Conservation (phyloP, 1,139 yeast genomes). For the Meyerozyma carpophila region DNA sequence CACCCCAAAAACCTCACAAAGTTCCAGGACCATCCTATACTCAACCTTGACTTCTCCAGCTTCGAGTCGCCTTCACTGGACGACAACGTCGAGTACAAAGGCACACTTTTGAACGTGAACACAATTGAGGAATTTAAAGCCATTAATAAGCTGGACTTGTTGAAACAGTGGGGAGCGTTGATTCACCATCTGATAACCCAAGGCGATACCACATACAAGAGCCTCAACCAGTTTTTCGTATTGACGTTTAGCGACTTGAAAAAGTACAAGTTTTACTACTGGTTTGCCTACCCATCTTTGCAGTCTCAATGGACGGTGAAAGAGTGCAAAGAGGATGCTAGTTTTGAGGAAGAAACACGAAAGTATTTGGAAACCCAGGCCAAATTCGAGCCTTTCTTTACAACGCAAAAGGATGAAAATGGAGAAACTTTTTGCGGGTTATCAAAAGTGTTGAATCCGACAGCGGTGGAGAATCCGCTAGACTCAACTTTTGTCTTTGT, state of each 20-base stretch:
- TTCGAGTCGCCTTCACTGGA: slow-evolving; percentile 21
- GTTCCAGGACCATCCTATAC: slow-evolving; percentile 38
- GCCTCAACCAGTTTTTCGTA: slow-evolving; percentile 43
- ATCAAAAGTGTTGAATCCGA: background rate
- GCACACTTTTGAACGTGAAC: slow-evolving; percentile 54
- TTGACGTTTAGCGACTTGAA: slow-evolving; percentile 83
- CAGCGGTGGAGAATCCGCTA: background rate
- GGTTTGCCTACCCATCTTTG: slow-evolving; percentile 80
- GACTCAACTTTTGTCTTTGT: slow-evolving; percentile 41
- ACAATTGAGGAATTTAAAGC: slow-evolving; percentile 80
- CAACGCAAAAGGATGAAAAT: background rate
- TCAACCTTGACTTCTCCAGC: slow-evolving; percentile 36
- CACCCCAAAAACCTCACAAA: slow-evolving; percentile 27
- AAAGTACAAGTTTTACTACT: slow-evolving; percentile 79
- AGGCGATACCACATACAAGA: slow-evolving; percentile 8
- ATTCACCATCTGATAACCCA: slow-evolving; percentile 12
- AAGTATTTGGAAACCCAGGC: slow-evolving; percentile 2
- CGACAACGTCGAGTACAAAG: background rate
- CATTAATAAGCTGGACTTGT: slow-evolving; percentile 53
- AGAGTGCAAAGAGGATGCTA: slow-evolving; percentile 2
- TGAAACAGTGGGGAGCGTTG: slow-evolving; percentile 41
- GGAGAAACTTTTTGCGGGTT: background rate
- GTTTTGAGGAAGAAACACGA: slow-evolving; percentile 5
- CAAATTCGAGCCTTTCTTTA: background rate
- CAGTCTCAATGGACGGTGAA: slow-evolving; percentile 36